Conservation (phyloP, 2,329 filamentous ascomycete genomes). For the Fusarium sp. region DNA sequence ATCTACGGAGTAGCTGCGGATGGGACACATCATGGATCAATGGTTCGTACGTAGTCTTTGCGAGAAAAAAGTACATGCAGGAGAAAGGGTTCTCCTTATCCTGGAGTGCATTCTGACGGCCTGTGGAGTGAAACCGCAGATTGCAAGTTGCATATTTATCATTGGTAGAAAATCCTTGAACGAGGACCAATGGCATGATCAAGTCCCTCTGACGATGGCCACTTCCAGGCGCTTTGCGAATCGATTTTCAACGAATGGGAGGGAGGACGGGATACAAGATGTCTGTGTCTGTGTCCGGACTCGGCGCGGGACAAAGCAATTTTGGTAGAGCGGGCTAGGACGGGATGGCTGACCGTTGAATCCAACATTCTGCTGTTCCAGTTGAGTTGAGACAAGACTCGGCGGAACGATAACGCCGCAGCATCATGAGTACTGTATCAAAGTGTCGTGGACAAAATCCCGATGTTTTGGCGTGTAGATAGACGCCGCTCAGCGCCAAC, state of each 20-base stretch:
- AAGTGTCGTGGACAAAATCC: constrained; percentile 1
- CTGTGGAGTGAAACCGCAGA: constrained; percentile 43
- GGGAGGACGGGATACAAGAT: not conserved
- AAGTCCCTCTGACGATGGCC: constrained; percentile 25
- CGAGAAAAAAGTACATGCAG: constrained; percentile 43
- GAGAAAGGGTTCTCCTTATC: constrained; percentile 29
- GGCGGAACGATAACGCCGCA: not conserved
- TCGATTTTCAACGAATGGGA: constrained; percentile 42
- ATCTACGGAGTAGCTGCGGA: constrained; percentile 1
- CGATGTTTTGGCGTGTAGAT: constrained; percentile 34
- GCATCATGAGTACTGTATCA: constrained; percentile 4
- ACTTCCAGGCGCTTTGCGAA: constrained; percentile 43
- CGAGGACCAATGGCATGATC: constrained; percentile 38
- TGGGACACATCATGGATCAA: constrained; percentile 27
- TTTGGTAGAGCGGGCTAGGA: constrained; percentile 12
- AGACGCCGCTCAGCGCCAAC: constrained; percentile 35
- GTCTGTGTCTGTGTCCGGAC: not conserved
- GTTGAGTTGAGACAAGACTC: not conserved
- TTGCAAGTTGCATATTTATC: constrained; percentile 18
- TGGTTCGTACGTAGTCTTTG: constrained; percentile 27
- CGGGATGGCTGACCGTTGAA: constrained; percentile 21
- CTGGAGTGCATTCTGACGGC: constrained; percentile 34
- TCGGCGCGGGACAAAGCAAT: constrained; percentile 34
- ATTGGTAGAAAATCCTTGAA: constrained; percentile 45
- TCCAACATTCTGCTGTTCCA: not conserved